Conservation (phyloP, 805 yeast genomes). For the Wickerhamomyces strasburgensis region DNA sequence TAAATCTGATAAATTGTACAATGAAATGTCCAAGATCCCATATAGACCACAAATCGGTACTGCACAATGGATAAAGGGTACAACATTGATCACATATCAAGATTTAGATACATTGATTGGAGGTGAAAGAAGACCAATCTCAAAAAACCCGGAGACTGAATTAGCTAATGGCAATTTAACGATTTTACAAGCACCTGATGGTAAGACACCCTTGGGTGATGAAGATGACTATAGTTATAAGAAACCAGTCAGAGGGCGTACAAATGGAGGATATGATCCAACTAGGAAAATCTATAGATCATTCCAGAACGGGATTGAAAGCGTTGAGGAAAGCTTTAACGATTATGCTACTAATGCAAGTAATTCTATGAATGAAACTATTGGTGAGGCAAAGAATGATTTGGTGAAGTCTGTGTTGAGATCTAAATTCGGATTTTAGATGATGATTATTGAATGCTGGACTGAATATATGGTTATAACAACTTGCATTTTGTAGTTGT, state of each 20-base stretch:
- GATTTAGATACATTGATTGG: slow-evolving; percentile 67
- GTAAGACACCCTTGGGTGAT: slow-evolving; percentile 2
- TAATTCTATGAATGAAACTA: slow-evolving; percentile 47
- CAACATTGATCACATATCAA: slow-evolving; percentile 50
- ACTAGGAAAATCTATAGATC: slow-evolving; percentile 35
- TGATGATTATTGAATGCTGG: too few species aligned
- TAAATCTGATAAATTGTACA: slow-evolving; percentile 59
- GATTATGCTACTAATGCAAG: slow-evolving; percentile 53
- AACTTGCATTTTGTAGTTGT: too few species aligned
- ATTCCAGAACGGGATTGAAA: slow-evolving; percentile 47
- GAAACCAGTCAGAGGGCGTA: slow-evolving; percentile 41
- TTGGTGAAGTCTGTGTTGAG: slow-evolving; percentile 47
- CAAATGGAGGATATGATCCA: slow-evolving; percentile 37
- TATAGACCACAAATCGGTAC: slow-evolving; percentile 76
- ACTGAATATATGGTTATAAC: too few species aligned
- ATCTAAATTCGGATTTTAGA: slow-evolving; percentile 47
- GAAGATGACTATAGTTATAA: slow-evolving; percentile 33
- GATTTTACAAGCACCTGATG: slow-evolving; percentile 6
- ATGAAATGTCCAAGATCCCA: slow-evolving; percentile 63
- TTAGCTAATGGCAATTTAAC: slow-evolving; percentile 42
- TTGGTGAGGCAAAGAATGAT: slow-evolving; percentile 45
- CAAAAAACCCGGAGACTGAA: slow-evolving; percentile 55
- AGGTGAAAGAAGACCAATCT: slow-evolving; percentile 65
- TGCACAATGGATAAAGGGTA: slow-evolving; percentile 82
- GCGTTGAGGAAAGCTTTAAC: slow-evolving; percentile 48